phyloP scores from a whole-genome alignment of 1,139 yeast genomes.

The Saccharomycopsis hybrid region DNA sequence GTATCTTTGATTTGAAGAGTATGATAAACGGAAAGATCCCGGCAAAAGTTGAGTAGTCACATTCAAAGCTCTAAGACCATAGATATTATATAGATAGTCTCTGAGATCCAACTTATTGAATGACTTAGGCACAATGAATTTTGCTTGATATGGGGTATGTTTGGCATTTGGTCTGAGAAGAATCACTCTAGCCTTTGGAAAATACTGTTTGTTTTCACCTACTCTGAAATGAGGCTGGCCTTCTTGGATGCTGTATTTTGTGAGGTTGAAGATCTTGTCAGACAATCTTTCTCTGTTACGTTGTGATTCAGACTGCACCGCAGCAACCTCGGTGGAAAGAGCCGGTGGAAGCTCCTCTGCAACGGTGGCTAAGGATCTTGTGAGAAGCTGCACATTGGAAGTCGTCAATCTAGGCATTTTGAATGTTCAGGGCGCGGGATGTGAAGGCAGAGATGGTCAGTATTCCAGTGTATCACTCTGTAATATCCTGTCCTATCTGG shows the following conservation, averaged over 20 bases:
- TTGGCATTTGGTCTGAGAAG: conserved; percentile 84
- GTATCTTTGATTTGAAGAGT: conserved; percentile 51
- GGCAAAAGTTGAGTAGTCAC: conserved; percentile 81
- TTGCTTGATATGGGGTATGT: conserved; percentile 93
- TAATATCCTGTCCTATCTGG: no score
- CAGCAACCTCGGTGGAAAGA: neutral
- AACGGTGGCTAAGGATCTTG: conserved; percentile 26
- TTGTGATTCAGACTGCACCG: neutral
- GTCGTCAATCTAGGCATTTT: conserved; percentile 20
- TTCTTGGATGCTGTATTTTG: conserved; percentile 50
- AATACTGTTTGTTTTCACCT: conserved; percentile 66
- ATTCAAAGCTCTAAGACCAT: conserved; percentile 82
- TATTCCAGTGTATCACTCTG: no score
- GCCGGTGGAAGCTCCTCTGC: conserved; percentile 18
- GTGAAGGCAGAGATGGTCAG: no score
- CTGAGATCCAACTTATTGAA: conserved; percentile 88
- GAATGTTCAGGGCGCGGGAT: no score
- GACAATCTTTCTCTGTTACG: conserved; percentile 19
- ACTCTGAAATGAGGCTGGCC: conserved; percentile 76
- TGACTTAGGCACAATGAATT: conserved; percentile 83
- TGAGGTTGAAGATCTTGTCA: conserved; percentile 31
- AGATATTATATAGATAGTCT: conserved; percentile 82
- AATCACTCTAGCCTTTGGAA: conserved; percentile 79
- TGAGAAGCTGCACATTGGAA: conserved; percentile 2
- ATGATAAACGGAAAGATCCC: conserved; percentile 57